Evolutionary conservation across 2,329 filamentous ascomycete genomes (phyloP).

Genomic region (Metarhizium album): DNA sequence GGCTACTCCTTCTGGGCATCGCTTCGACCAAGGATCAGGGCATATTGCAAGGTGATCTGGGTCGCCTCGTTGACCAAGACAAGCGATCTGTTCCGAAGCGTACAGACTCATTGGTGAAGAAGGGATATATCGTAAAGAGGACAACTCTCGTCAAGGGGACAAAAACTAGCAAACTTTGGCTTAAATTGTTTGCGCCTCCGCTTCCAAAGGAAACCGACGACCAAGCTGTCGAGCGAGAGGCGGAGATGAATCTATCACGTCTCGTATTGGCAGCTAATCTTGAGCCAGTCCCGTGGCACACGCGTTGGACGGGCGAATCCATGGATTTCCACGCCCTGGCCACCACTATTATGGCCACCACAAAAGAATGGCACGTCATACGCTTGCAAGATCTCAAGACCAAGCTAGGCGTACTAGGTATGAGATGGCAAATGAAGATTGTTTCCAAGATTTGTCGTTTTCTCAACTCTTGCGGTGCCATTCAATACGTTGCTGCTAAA

Average conservation of each 20-base stretch:
- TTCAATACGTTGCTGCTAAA: constrained; percentile 46
- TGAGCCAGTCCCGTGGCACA: constrained; percentile 44
- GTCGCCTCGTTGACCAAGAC: constrained; percentile 47
- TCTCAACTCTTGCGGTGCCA: constrained; percentile 42
- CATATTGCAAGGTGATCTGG: constrained; percentile 50
- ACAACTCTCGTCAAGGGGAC: constrained; percentile 46
- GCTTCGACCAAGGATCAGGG: constrained; percentile 42
- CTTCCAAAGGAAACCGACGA: constrained; percentile 24
- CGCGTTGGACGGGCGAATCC: constrained; percentile 45
- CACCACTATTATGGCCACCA: constrained; percentile 44
- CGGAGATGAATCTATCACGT: constrained; percentile 28
- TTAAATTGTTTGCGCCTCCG: constrained; percentile 42
- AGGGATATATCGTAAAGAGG: constrained; percentile 52
- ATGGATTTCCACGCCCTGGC: constrained; percentile 48
- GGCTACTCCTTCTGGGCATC: constrained; percentile 47
- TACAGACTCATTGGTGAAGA: constrained; percentile 46
- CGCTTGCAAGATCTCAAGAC: constrained; percentile 45
- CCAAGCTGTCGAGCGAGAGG: constrained; percentile 13
- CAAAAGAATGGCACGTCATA: constrained; percentile 48
- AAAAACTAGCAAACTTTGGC: constrained; percentile 54
- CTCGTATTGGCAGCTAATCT: constrained; percentile 32
- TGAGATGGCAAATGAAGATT: constrained; percentile 49
- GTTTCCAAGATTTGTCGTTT: constrained; percentile 48
- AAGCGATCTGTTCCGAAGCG: constrained; percentile 53
- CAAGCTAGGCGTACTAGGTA: constrained; percentile 45